phyloP scores from a whole-genome alignment of 2,329 filamentous ascomycete genomes.

The Tympanopsis confertula region DNA sequence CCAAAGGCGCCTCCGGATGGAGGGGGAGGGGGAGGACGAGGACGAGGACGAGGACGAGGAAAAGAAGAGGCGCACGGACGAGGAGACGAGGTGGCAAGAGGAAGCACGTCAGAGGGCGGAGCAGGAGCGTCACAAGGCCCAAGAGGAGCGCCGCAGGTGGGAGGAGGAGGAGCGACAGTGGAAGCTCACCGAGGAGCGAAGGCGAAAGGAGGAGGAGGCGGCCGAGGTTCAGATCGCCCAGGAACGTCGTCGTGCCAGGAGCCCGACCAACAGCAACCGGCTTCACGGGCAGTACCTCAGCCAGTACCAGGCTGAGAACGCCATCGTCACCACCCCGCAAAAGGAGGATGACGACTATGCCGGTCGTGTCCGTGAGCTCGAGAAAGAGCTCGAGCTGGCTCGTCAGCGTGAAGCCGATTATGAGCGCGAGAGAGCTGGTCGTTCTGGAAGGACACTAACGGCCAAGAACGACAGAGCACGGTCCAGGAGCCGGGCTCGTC shows the following conservation, averaged over 20 bases:
- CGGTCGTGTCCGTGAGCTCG: slow-evolving; percentile 67
- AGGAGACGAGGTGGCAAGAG: slow-evolving; percentile 57
- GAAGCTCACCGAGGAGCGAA: slow-evolving; percentile 64
- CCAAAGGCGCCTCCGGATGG: slow-evolving; percentile 39
- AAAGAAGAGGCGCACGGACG: slow-evolving; percentile 44
- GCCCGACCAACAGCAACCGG: slow-evolving; percentile 52
- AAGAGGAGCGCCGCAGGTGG: slow-evolving; percentile 56
- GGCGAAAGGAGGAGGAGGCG: slow-evolving; percentile 62
- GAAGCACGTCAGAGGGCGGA: slow-evolving; percentile 49
- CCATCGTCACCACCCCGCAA: slow-evolving; percentile 22
- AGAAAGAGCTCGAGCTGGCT: slow-evolving; percentile 55
- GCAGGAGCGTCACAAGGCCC: slow-evolving; percentile 34
- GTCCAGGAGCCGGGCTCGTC: slow-evolving; percentile 23
- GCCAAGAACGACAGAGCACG: slow-evolving; percentile 16
- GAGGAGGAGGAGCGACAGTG: slow-evolving; percentile 67
- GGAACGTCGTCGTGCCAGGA: slow-evolving; percentile 50
- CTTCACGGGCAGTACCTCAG: slow-evolving; percentile 76
- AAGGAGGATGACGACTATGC: slow-evolving; percentile 37
- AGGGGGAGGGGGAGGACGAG: slow-evolving; percentile 33
- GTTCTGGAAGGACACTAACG: slow-evolving; percentile 2
- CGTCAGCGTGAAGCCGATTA: slow-evolving; percentile 53
- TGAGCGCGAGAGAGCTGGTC: slow-evolving; percentile 32
- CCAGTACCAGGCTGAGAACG: slow-evolving; percentile 69
- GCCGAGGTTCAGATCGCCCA: slow-evolving; percentile 55
- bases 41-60: slow-evolving; percentile 45